phyloP scores from a whole-genome alignment of 2,329 filamentous ascomycete species.

The Nemania sp. region DNA sequence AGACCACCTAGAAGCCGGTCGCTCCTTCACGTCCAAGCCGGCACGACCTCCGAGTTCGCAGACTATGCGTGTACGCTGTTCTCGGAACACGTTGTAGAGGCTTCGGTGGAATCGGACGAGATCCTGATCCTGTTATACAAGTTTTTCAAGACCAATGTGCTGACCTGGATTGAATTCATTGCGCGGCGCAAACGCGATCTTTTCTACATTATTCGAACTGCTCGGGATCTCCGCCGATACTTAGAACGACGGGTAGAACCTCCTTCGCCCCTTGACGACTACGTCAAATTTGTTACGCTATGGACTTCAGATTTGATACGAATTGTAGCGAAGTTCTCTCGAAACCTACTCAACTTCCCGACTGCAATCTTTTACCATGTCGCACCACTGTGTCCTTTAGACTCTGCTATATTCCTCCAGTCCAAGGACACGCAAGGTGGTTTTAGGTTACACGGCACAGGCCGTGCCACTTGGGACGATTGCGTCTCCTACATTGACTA shows the following conservation, averaged over 20 bases:
- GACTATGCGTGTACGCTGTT: constrained; percentile 15
- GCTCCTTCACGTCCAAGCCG: constrained; percentile 2
- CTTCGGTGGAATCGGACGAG: neutral
- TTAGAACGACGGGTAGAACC: constrained; percentile 7
- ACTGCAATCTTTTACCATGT: constrained; percentile 9
- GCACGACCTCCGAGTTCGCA: constrained; percentile 4
- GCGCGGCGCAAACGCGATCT: constrained; percentile 3
- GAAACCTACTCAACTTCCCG: constrained; percentile 7
- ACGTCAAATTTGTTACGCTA: neutral
- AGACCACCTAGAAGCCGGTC: constrained; percentile 4
- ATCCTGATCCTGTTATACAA: neutral
- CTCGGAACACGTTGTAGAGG: constrained; percentile 8
- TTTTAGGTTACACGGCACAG: neutral
- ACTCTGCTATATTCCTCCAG: constrained; percentile 13
- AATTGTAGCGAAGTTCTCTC: constrained; percentile 9
- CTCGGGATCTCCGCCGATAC: constrained; percentile 9
- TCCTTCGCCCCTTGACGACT: neutral
- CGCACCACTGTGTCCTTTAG: constrained; percentile 10
- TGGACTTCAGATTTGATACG: constrained; percentile 18
- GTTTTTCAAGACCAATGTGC: constrained; percentile 13
- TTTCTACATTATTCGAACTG: constrained; percentile 9
- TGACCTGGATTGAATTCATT: constrained; percentile 18
- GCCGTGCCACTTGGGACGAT: constrained; percentile 8
- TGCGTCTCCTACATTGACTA: constrained; percentile 16
- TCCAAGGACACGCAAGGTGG: neutral